Evolutionary conservation across 73 alveolate genomes (phyloP).

Genomic region (Tetrahymena elliotti): DNA sequence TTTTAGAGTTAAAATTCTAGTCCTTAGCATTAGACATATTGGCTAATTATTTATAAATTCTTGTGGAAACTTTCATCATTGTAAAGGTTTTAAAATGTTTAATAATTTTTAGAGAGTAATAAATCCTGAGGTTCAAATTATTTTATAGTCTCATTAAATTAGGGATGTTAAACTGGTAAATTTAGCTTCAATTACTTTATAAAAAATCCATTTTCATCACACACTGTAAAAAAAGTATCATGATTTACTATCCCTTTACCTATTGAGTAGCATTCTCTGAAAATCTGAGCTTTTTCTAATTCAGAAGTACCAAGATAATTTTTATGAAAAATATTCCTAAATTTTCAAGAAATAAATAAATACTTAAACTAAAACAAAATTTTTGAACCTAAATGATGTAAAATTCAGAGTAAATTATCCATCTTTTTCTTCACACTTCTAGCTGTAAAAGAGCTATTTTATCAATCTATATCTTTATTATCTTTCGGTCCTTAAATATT

Average conservation of each 20-base stretch:
- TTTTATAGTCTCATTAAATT: background rate
- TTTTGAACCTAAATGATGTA: background rate
- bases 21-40: background rate
- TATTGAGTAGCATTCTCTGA: background rate
- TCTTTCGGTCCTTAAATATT: background rate
- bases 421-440: background rate
- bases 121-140: background rate
- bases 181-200: background rate
- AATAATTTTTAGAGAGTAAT: background rate
- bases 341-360: background rate
- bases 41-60: background rate
- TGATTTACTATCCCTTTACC: background rate
- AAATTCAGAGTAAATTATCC: background rate
- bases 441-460: background rate
- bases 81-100: background rate
- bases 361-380: background rate
- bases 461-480: background rate
- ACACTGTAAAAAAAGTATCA: background rate
- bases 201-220: background rate
- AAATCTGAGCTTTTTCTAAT: background rate
- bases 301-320: background rate
- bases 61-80: background rate
- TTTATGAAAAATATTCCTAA: background rate
- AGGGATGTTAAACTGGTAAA: background rate
- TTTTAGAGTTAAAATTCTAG: background rate